Evolutionary conservation across 306 rosid species (phyloP).

Genomic region (Lablab purpureus): DNA sequence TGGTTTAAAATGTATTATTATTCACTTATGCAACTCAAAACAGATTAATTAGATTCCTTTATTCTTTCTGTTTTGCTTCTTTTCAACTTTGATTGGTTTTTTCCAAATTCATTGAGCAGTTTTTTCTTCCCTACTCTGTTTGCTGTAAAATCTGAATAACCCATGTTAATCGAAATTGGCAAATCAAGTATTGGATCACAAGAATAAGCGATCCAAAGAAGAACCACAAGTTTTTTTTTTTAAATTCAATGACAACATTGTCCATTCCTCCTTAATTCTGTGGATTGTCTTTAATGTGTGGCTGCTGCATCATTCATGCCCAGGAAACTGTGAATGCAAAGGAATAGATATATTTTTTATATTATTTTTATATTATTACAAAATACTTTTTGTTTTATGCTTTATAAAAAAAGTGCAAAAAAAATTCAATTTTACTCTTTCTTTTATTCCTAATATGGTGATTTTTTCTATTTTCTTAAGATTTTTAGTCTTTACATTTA

Average conservation of each 20-base stretch:
- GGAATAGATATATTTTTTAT: too few species aligned
- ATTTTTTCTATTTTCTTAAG: too few species aligned
- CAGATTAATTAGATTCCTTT: neutral
- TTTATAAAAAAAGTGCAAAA: too few species aligned
- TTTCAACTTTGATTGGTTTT: neutral
- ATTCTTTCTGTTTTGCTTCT: neutral
- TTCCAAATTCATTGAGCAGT: neutral
- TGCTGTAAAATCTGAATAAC: neutral
- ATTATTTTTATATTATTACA: too few species aligned
- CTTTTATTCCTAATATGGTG: too few species aligned
- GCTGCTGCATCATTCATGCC: too few species aligned
- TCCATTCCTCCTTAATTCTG: neutral
- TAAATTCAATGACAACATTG: neutral
- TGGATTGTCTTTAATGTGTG: neutral
- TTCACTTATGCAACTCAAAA: neutral
- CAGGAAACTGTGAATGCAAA: too few species aligned
- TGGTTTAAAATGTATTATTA: neutral
- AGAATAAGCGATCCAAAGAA: neutral
- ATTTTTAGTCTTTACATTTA: too few species aligned
- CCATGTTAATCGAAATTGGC: neutral
- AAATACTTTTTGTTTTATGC: too few species aligned
- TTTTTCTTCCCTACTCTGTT: neutral
- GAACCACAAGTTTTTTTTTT: neutral
- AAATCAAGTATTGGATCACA: conserved; percentile 16
- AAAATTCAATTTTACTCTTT: too few species aligned